Conservation (phyloP, 176 grass and related monocot genomes). For the Musa troglodytarum region DNA sequence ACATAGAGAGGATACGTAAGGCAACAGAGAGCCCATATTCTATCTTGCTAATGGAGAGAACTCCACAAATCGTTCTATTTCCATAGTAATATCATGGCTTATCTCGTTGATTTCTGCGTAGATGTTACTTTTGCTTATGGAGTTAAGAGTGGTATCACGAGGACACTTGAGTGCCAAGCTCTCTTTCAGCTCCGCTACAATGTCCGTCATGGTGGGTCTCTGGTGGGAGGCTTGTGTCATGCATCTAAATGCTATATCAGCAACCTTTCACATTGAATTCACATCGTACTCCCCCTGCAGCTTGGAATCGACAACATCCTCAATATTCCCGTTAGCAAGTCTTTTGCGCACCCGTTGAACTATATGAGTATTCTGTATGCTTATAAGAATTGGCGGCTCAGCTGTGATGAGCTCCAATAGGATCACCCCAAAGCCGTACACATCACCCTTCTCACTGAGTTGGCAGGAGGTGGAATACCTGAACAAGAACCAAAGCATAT, state of each 20-base stretch:
- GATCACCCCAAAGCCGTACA: background rate
- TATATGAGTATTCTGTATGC: background rate
- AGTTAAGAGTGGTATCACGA: background rate
- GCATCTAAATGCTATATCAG: background rate
- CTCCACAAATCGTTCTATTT: background rate
- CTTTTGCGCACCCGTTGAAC: background rate
- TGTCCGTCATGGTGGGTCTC: background rate
- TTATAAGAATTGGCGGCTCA: background rate
- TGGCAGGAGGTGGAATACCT: background rate
- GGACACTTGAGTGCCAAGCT: background rate
- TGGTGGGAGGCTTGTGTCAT: no score
- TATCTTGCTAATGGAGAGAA: background rate
- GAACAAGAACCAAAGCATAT: background rate
- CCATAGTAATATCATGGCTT: background rate
- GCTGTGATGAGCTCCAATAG: conserved; percentile 4
- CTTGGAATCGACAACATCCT: background rate
- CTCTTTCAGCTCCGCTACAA: background rate
- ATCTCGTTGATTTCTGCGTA: background rate
- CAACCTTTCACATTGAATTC: background rate
- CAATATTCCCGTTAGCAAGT: background rate
- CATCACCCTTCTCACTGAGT: background rate
- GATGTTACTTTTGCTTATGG: background rate
- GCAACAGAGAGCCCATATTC: no score
- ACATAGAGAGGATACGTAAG: no score
- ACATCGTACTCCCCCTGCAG: background rate